These are phyloP conservation scores for Fusarium longipes DNA, from an alignment of 2,329 filamentous ascomycete genomes.

Conservation along the genomic window DNA sequence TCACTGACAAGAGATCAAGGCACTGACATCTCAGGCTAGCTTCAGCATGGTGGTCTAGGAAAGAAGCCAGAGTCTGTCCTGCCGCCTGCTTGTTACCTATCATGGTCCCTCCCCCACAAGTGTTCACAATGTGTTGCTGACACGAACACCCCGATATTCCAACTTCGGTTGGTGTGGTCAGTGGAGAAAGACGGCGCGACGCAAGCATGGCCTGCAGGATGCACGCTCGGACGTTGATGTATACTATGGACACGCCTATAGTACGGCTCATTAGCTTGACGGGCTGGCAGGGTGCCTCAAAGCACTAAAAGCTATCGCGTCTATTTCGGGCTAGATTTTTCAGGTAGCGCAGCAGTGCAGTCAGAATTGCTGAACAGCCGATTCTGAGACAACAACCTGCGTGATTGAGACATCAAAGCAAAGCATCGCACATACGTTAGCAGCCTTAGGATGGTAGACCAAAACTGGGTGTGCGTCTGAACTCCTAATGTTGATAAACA, in stretches of 20 bases:
- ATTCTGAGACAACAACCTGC: constrained; percentile 32
- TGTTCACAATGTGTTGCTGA: constrained; percentile 28
- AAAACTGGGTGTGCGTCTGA: neutral
- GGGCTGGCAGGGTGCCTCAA: constrained; percentile 10
- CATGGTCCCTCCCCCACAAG: constrained; percentile 37
- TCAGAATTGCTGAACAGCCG: constrained; percentile 20
- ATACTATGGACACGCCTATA: constrained; percentile 31
- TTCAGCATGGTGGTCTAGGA: constrained; percentile 11
- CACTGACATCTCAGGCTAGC: constrained; percentile 17
- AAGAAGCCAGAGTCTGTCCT: constrained; percentile 17
- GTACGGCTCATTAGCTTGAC: constrained; percentile 1
- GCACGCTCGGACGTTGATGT: constrained; percentile 38
- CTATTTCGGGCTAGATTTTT: constrained; percentile 32
- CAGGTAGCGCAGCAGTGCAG: constrained; percentile 25
- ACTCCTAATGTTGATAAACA: neutral
- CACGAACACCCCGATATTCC: constrained; percentile 39
- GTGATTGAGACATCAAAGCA: constrained; percentile 13
- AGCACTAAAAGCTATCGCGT: constrained; percentile 30
- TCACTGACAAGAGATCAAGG: constrained; percentile 20
- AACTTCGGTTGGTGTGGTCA: constrained; percentile 27
- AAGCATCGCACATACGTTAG: constrained; percentile 5
- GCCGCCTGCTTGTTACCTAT: constrained; percentile 13
- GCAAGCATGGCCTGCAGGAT: constrained; percentile 45
- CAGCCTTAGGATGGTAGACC: constrained; percentile 20
- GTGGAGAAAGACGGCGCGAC: constrained; percentile 38